phyloP scores from a whole-genome alignment of 371 early-diverging fungal genomes.

The Mucor saturninus region DNA sequence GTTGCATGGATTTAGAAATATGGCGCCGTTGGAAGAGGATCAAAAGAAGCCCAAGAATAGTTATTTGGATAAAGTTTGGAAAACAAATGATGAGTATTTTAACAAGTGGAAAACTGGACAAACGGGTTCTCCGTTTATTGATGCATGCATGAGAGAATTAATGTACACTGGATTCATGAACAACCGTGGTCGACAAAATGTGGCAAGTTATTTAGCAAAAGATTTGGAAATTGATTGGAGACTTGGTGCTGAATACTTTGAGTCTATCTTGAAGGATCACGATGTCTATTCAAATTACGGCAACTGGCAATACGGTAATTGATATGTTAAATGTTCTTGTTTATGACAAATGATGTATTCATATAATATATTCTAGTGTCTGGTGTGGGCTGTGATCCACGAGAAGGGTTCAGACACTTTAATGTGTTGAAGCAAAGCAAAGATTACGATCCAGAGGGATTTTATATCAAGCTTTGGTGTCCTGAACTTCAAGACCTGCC shows the following conservation, averaged over 20 bases:
- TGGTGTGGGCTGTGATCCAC: constrained; percentile 44
- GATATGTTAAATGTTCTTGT: neutral
- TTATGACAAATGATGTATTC: neutral
- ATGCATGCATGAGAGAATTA: constrained; percentile 53
- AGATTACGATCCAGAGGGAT: constrained; percentile 54
- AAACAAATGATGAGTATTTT: constrained; percentile 18
- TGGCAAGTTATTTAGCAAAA: constrained; percentile 46
- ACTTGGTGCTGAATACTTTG: constrained; percentile 53
- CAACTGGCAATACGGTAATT: constrained; percentile 55
- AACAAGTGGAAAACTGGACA: constrained; percentile 36
- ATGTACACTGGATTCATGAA: constrained; percentile 45
- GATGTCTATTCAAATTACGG: constrained; percentile 55
- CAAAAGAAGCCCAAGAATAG: constrained; percentile 17
- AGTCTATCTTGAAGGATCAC: constrained; percentile 45
- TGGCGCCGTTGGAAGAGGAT: constrained; percentile 1
- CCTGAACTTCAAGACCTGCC: constrained; percentile 38
- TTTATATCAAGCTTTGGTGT: constrained; percentile 45
- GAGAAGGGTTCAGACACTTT: constrained; percentile 43
- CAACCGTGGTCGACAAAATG: constrained; percentile 55
- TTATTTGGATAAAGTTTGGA: constrained; percentile 35
- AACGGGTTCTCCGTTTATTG: constrained; percentile 55
- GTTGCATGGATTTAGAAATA: constrained; percentile 31
- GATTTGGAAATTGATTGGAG: constrained; percentile 49
- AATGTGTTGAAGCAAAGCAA: constrained; percentile 53
- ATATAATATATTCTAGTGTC: constrained; percentile 17